Percentiles rank a stretch among this genome's conserved stretches.
These are phyloP conservation scores for Neonothopanus nambi DNA, from an alignment of 1,284 basidiomycete species.

Conservation along the genomic window DNA sequence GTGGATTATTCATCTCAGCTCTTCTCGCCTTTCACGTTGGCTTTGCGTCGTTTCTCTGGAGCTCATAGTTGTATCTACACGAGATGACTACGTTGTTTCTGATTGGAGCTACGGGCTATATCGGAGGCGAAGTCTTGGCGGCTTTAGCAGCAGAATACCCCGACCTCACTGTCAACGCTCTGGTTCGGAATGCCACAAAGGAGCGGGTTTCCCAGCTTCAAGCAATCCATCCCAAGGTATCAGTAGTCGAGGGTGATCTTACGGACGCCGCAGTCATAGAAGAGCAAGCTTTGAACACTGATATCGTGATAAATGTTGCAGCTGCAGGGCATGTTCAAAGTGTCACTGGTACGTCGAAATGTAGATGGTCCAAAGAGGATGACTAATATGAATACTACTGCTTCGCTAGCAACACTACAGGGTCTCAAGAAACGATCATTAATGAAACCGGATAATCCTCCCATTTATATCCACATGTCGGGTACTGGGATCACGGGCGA, in stretches of 20 bases:
- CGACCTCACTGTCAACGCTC: conserved; percentile 1
- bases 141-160: conserved; percentile 6
- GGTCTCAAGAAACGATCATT: conserved; percentile 2
- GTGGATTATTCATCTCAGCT: no score
- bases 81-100: neutral
- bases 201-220: neutral
- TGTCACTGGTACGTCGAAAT: neutral
- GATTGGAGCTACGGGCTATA: conserved; percentile 12
- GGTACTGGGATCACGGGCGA: conserved; percentile 11
- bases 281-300: conserved; percentile 3
- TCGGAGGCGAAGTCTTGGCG: conserved; percentile 8
- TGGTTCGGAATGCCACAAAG: neutral
- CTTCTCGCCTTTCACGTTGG: no score
- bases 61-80: no score
- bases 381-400: no score
- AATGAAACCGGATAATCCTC: neutral
- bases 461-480: conserved; percentile 12
- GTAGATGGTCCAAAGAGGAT: no score
- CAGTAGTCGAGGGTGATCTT: conserved; percentile 3
- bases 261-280: neutral
- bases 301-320: conserved; percentile 12
- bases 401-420: conserved; percentile 1
- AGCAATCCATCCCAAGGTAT: conserved; percentile 10
- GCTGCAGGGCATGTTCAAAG: conserved; percentile 3
- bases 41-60: no score